Base-by-base conservation (phyloP, 805 yeast genomes). In the Suhomyces faveliae region DNA sequence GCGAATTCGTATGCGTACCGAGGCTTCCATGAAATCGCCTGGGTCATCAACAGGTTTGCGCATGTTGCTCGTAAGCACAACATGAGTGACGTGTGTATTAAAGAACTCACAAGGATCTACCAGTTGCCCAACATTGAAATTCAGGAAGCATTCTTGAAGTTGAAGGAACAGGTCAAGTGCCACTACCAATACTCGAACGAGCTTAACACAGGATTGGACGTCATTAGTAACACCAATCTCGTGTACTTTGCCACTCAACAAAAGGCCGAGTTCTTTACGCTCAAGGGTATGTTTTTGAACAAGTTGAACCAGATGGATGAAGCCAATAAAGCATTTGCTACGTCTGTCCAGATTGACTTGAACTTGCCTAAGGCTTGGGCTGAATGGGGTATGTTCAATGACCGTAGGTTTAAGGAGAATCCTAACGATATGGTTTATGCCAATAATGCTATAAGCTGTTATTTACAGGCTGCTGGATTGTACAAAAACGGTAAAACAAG, bases 361-460 rank as follows among this genome's bases (percentile, higher is more conserved):
- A 89, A 91, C 59, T 68, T 94, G 41, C 96, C 98, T 1, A 92
- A 94, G 64, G 98, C 99, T 0, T 94, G 99, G 99, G 98, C 97
- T 3, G 97, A 95, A 64, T 94, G 99, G 99, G 99, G 99, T 51
- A 83, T 84, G 63, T 94, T 89, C 71, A 91, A 91, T 62, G 99
- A 94, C 57, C 80, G 84, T 23, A 76, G 96, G 37, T 84, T 89
- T 64, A 87, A 88, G 55, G 96, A 89, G 55, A 85, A 84, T 51
- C 92, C 91, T 1, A 80, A 74, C 43, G 95, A 89, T 58, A 83
- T 87, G 68, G 80, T 82, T 19, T 84, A 82, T 66, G 99, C 98
- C 15, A 86, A 89, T 53, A 90, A 91, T 64, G 98, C 99, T 2
- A 84, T 94, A 42, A 86, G 95, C 58, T 94, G 99, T 65, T 95